Conservation (phyloP, 2,329 filamentous ascomycete species). For the Botryosphaeria dothidea region DNA sequence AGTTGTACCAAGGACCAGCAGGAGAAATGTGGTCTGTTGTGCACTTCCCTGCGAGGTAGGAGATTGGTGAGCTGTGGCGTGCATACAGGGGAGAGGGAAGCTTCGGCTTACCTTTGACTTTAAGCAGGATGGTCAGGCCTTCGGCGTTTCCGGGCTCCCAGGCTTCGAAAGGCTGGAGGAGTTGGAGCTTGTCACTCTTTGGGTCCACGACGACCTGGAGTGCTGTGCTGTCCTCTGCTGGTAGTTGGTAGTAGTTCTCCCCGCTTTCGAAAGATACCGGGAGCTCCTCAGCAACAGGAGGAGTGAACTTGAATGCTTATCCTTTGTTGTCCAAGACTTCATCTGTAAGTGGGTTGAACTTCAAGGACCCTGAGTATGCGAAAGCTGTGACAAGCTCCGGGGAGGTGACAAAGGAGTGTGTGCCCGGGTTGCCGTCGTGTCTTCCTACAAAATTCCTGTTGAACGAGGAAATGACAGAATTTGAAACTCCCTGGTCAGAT, state of each 20-base stretch:
- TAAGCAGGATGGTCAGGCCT: conserved; percentile 33
- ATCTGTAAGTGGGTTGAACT: conserved; percentile 34
- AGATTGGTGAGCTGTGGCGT: not conserved
- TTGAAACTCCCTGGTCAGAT: conserved; percentile 27
- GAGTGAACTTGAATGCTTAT: conserved; percentile 28
- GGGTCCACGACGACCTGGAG: conserved; percentile 30
- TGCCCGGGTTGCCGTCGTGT: conserved; percentile 44
- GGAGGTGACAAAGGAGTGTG: conserved; percentile 52
- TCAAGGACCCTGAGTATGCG: conserved; percentile 25
- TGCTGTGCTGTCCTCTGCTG: conserved; percentile 24
- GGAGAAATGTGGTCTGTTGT: conserved; percentile 45
- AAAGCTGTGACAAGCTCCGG: conserved; percentile 48
- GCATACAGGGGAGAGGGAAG: not conserved
- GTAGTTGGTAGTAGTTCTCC: conserved; percentile 29
- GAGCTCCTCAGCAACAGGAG: conserved; percentile 30
- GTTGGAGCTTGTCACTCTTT: conserved; percentile 29
- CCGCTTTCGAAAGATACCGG: conserved; percentile 28
- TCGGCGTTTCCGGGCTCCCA: conserved; percentile 30
- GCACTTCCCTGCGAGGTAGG: conserved; percentile 32
- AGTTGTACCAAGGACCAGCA: conserved; percentile 42
- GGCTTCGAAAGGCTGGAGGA: conserved; percentile 23
- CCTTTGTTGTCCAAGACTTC: not conserved
- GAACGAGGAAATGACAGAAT: conserved; percentile 39
- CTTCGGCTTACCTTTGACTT: conserved; percentile 25
- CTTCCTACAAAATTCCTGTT: conserved; percentile 42